A percentile compares a stretch with the other conserved stretches of the same genome.
phyloP scores from a whole-genome alignment of 140 eudicot genomes.

The Oenanthe javanica region DNA sequence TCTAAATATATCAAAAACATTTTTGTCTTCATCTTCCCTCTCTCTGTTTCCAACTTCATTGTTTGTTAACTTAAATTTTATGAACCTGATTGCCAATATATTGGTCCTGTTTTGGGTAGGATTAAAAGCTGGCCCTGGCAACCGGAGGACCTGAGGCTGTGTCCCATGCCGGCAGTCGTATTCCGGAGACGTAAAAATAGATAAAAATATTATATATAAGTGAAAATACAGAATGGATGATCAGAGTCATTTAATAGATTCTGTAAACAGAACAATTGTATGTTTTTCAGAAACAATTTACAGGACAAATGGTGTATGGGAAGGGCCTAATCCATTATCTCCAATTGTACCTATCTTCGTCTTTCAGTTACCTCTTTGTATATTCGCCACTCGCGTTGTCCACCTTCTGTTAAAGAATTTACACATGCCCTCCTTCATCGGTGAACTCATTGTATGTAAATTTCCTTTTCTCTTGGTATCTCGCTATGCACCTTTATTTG shows the following conservation, averaged over 20 bases:
- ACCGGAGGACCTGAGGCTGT: slow-evolving; percentile 7
- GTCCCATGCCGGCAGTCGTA: not conserved
- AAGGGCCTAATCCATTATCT: slow-evolving; percentile 45
- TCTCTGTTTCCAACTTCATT: not conserved
- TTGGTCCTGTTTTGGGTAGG: not conserved
- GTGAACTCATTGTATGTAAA: slow-evolving; percentile 28
- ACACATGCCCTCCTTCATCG: slow-evolving; percentile 37
- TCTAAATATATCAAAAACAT: not conserved
- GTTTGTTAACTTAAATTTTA: not conserved
- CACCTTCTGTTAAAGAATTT: slow-evolving; percentile 16
- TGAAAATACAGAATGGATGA: not conserved
- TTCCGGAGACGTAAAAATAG: not conserved
- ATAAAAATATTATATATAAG: not conserved
- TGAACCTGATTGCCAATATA: not conserved
- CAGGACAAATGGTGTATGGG: slow-evolving; percentile 48
- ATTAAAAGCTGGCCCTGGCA: not conserved
- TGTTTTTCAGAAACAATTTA: slow-evolving; percentile 36
- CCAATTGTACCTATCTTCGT: slow-evolving; percentile 44
- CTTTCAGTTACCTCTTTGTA: slow-evolving; percentile 31
- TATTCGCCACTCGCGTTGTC: slow-evolving; percentile 21
- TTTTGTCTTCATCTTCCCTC: not conserved
- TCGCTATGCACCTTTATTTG: not conserved
- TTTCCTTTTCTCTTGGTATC: not conserved
- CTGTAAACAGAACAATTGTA: slow-evolving; percentile 22
- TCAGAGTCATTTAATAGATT: not conserved